Evolutionary conservation across 73 alveolate species (phyloP).

Genomic region (Tetrahymena thermophila): DNA sequence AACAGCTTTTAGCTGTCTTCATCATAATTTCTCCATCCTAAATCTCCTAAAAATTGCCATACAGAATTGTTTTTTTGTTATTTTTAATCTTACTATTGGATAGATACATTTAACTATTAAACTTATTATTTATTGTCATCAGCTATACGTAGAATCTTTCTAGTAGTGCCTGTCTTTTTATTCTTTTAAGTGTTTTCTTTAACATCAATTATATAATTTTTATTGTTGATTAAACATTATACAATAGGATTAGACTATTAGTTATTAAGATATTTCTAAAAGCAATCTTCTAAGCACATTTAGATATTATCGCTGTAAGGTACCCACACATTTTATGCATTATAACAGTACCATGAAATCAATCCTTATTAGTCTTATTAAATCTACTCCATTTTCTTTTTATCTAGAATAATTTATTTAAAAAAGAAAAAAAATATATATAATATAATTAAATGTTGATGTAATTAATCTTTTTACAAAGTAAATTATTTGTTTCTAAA

Average conservation of each 20-base stretch:
- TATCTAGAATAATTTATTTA: too few relatives aligned
- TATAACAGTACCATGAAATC: not conserved
- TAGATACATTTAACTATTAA: not conserved
- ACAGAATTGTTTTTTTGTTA: not conserved
- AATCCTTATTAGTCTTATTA: not conserved
- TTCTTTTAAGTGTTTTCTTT: not conserved
- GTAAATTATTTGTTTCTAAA: too few relatives aligned
- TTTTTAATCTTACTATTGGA: not conserved
- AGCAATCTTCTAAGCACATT: constrained; percentile 1
- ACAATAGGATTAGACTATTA: not conserved
- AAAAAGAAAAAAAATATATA: too few relatives aligned
- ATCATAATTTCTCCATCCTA: not conserved
- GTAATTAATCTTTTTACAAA: too few relatives aligned
- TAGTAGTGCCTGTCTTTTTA: not conserved
- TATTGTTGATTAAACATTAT: not conserved
- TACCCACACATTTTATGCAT: not conserved
- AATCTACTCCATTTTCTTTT: not conserved
- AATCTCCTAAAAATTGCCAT: not conserved
- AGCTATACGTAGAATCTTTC: not conserved
- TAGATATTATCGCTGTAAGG: not conserved
- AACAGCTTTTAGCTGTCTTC: not conserved
- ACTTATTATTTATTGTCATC: not conserved
- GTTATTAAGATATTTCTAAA: not conserved
- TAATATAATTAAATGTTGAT: too few relatives aligned
- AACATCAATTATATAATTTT: not conserved